Evolutionary conservation across 2,329 filamentous ascomycete genomes (phyloP).

Genomic region (Talaromyces sp.): DNA sequence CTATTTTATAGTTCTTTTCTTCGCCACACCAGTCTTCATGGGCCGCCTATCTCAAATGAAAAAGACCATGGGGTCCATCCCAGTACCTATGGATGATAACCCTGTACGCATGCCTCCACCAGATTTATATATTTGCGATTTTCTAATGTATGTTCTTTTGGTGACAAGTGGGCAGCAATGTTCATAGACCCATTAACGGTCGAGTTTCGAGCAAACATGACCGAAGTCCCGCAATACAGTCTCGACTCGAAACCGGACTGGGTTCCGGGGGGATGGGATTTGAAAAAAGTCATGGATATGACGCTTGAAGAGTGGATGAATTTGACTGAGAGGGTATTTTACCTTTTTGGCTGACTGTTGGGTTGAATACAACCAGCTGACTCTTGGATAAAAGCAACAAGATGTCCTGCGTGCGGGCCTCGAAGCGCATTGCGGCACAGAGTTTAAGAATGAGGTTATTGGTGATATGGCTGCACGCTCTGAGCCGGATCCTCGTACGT

Average conservation of each 20-base stretch:
- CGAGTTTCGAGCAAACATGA: slow-evolving; percentile 15
- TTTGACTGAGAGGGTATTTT: neutral
- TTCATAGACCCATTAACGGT: slow-evolving; percentile 10
- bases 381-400: slow-evolving; percentile 1
- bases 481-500: neutral
- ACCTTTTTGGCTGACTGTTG: no score
- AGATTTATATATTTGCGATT: no score
- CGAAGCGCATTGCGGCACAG: slow-evolving; percentile 13
- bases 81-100: neutral
- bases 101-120: neutral
- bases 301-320: slow-evolving; percentile 4
- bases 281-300: slow-evolving; percentile 13
- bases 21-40: slow-evolving; percentile 11
- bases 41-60: slow-evolving; percentile 8
- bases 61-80: slow-evolving; percentile 6
- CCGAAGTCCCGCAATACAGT: slow-evolving; percentile 10
- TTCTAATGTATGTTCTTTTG: no score
- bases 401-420: slow-evolving; percentile 10
- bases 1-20: neutral
- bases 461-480: slow-evolving; percentile 4
- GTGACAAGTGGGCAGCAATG: neutral
- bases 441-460: slow-evolving; percentile 15
- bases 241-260: slow-evolving; percentile 10
- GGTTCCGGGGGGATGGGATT: slow-evolving; percentile 3
- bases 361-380: neutral